Evolutionary conservation across 2,329 filamentous ascomycete species (phyloP), one percentile per base, ranked within the genome.

Genomic region (Xylariomycetidae sp.): DNA sequence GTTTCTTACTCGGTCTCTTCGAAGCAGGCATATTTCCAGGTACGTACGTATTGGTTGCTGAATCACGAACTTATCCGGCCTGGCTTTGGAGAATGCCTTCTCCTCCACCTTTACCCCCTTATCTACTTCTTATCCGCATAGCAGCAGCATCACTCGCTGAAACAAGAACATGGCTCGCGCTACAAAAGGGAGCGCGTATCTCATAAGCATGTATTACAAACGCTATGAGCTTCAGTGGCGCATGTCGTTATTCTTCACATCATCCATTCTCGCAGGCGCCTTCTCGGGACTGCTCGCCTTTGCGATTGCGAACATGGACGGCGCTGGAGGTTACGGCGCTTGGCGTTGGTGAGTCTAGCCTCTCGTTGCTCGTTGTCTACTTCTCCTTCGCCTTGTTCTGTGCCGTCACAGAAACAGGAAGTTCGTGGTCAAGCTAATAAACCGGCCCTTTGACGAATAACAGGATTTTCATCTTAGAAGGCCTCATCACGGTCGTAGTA

Each of bases 241-340:
- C 6, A 37, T 50, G 6, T 40, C 41, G 10, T 15, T 50, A 14
- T 48, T 46, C 36, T 51, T 45, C 35, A 43, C 28, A 6, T 31
- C 37, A 3, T 31, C 38, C 3, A 41, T 48, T 25, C 15, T 73
- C 28, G 69, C 70, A 1, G 69, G 71, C n/a, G 68, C 67, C 2
- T 69, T 75, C 30, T 65, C 64, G 2, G 71, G 72, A 1, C 51
- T 75, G 13, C 52, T 75, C 0, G 72, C 72, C 2, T 72, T 61
- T 41, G 69, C 54, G 2, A 72, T 74, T 25, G 63, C 62, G 3
- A 63, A 67, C 50, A 71, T 74, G 66, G 62, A 69, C 30, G 70
- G 70, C 1, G 56, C 68, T 5, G 63, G 59, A 4, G 63, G 63
- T 6, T 62, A 62, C 29, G 54, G 54, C 12, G 67, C 66, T 27